phyloP scores from a whole-genome alignment of 2,329 filamentous ascomycete species.

The Cyphellophora europaea region DNA sequence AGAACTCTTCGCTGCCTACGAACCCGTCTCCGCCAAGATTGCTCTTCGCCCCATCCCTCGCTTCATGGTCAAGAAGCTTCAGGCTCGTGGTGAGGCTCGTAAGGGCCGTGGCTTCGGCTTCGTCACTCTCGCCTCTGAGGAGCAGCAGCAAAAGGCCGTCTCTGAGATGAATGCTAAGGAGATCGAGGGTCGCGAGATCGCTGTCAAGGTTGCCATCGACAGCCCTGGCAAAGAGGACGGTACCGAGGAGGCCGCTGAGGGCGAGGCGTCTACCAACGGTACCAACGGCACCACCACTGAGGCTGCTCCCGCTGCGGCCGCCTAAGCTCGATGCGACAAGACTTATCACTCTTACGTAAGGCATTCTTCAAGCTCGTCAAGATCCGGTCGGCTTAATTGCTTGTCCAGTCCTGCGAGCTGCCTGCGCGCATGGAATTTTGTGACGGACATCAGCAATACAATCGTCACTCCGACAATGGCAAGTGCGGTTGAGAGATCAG shows the following conservation, averaged over 20 bases:
- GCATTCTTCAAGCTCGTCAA: slow-evolving; percentile 11
- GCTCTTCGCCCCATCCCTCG: slow-evolving; percentile 95
- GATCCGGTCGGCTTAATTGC: slow-evolving; percentile 16
- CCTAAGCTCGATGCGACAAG: no score
- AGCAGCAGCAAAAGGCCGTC: slow-evolving; percentile 94
- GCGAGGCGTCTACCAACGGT: slow-evolving; percentile 12
- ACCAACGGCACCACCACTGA: slow-evolving; percentile 15
- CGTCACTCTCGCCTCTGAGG: slow-evolving; percentile 89
- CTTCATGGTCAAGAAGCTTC: slow-evolving; percentile 99
- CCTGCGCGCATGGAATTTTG: slow-evolving; percentile 13
- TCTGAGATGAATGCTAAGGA: slow-evolving; percentile 99
- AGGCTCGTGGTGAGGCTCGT: slow-evolving; percentile 92
- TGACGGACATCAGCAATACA: no score
- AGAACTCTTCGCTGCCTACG: slow-evolving; percentile 89
- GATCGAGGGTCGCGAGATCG: slow-evolving; percentile 96
- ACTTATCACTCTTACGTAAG: slow-evolving; percentile 11
- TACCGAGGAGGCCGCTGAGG: slow-evolving; percentile 37
- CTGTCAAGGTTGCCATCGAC: slow-evolving; percentile 99
- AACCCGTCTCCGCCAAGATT: slow-evolving; percentile 93
- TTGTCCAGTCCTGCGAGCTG: slow-evolving; percentile 10
- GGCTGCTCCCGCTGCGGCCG: slow-evolving; percentile 15
- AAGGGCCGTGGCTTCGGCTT: slow-evolving; percentile 99
- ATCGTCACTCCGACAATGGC: no score
- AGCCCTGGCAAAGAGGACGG: slow-evolving; percentile 98
- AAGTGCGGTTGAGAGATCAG: slow-evolving; percentile 15